A percentile compares a stretch with the other conserved stretches of the same genome.
Conservation (phyloP, 805 yeast species). For the Hanseniaspora vineae region DNA sequence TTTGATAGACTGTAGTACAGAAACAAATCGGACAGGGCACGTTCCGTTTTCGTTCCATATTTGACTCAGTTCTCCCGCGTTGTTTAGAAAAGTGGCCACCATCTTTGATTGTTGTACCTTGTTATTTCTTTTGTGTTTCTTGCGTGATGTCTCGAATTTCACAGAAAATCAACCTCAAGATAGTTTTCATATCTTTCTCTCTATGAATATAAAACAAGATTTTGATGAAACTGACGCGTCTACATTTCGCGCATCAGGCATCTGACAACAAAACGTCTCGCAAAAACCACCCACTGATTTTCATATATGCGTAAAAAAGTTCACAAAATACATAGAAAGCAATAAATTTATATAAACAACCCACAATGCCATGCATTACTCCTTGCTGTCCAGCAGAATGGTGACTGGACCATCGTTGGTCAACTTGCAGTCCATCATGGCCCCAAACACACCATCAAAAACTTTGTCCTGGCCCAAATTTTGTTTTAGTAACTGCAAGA, state of each 20-base stretch:
- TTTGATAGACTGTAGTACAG: neutral
- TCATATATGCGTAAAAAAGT: too few species aligned
- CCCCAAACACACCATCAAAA: conserved; percentile 86
- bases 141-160: too few species aligned
- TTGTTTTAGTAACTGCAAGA: conserved; percentile 33
- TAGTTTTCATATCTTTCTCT: too few species aligned
- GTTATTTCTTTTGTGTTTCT: too few species aligned
- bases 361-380: conserved; percentile 10
- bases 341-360: neutral
- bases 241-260: too few species aligned
- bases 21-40: neutral
- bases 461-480: conserved; percentile 55
- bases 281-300: too few species aligned
- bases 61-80: neutral
- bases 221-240: too few species aligned
- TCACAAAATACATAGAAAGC: too few species aligned
- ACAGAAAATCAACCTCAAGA: too few species aligned
- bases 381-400: conserved; percentile 61
- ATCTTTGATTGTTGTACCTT: neutral
- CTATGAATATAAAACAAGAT: too few species aligned
- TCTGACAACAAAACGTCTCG: too few species aligned
- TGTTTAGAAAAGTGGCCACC: neutral
- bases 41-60: neutral
- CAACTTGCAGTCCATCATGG: conserved; percentile 88
- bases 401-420: conserved; percentile 94